These are phyloP conservation scores for Apiospora phragmitis DNA, from an alignment of 2,329 filamentous ascomycete species.

Conservation along the genomic window DNA sequence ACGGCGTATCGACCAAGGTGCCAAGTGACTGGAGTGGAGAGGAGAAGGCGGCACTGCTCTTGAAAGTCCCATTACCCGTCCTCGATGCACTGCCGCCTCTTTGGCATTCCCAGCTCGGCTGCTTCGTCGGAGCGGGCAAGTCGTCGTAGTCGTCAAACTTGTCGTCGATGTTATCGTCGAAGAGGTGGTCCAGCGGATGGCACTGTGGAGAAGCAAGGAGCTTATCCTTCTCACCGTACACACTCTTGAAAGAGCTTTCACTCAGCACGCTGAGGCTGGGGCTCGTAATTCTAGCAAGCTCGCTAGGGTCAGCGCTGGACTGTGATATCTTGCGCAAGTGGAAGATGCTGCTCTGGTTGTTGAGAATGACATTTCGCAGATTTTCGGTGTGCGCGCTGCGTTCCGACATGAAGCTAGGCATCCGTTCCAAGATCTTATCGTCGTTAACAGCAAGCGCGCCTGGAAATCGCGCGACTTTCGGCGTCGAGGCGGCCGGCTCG, in stretches of 20 bases:
- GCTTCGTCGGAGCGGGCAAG: conserved; percentile 21
- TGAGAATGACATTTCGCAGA: conserved; percentile 59
- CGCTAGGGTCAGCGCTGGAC: conserved; percentile 36
- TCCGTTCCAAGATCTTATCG: conserved; percentile 48
- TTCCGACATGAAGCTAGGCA: conserved; percentile 67
- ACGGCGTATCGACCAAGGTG: conserved; percentile 44
- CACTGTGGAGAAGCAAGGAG: conserved; percentile 19
- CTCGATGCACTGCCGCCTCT: conserved; percentile 23
- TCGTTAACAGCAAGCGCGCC: conserved; percentile 18
- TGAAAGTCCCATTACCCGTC: conserved; percentile 31
- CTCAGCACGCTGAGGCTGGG: conserved; percentile 65
- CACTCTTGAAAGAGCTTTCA: conserved; percentile 66
- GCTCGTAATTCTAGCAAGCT: conserved; percentile 47
- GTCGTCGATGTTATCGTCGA: conserved; percentile 24
- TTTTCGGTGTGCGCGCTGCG: conserved; percentile 60
- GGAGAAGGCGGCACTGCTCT: conserved; percentile 29
- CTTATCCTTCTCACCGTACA: conserved; percentile 52
- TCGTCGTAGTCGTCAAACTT: no score
- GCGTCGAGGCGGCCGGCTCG: neutral
- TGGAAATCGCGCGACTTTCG: neutral
- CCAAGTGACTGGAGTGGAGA: conserved; percentile 47
- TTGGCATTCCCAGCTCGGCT: conserved; percentile 20
- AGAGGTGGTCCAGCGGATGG: conserved; percentile 19
- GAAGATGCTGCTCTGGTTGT: conserved; percentile 46
- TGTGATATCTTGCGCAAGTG: conserved; percentile 52